Percentiles rank a stretch among this genome's conserved stretches.
phyloP scores from a whole-genome alignment of 108 stramenopile genomes.

The Nannochloropsis gaditana region DNA sequence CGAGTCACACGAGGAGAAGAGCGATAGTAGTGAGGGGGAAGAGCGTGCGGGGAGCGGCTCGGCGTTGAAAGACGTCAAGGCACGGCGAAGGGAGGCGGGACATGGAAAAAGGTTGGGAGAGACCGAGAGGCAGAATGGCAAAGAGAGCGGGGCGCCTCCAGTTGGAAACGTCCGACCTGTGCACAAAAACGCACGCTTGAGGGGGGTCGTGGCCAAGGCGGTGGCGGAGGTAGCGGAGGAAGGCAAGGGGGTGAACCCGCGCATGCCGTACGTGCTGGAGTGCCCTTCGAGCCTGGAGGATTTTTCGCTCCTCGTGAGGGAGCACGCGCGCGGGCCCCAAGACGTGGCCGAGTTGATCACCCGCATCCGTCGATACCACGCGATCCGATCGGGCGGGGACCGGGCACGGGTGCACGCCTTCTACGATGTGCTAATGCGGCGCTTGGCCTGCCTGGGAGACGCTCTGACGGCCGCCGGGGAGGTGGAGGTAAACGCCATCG shows the following conservation, averaged over 20 bases:
- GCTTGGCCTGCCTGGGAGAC: slow-evolving; percentile 59
- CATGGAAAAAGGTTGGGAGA: not conserved
- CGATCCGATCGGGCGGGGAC: slow-evolving; percentile 61
- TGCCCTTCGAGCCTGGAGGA: slow-evolving; percentile 78
- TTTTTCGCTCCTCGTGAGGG: slow-evolving; percentile 72
- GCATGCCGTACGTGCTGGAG: slow-evolving; percentile 84
- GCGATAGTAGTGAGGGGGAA: slow-evolving; percentile 26
- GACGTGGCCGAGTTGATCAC: slow-evolving; percentile 72
- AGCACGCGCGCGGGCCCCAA: slow-evolving; percentile 58
- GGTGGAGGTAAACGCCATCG: slow-evolving; percentile 62
- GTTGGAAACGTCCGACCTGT: not conserved
- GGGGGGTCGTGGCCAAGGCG: slow-evolving; percentile 71
- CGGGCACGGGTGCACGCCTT: slow-evolving; percentile 86
- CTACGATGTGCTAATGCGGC: slow-evolving; percentile 77
- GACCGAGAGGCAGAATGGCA: not conserved
- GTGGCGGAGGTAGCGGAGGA: slow-evolving; percentile 58
- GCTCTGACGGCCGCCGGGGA: slow-evolving; percentile 61
- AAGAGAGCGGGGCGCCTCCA: not conserved
- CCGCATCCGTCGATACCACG: slow-evolving; percentile 71
- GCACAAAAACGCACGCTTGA: not conserved
- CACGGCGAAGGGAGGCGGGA: slow-evolving; percentile 12
- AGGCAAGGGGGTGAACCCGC: slow-evolving; percentile 46
- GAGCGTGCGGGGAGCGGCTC: slow-evolving; percentile 56
- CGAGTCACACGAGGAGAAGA: not conserved
- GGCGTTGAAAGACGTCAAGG: slow-evolving; percentile 70